Evolutionary conservation across 73 alveolate species (phyloP).

Genomic region (Tetrahymena thermophila): DNA sequence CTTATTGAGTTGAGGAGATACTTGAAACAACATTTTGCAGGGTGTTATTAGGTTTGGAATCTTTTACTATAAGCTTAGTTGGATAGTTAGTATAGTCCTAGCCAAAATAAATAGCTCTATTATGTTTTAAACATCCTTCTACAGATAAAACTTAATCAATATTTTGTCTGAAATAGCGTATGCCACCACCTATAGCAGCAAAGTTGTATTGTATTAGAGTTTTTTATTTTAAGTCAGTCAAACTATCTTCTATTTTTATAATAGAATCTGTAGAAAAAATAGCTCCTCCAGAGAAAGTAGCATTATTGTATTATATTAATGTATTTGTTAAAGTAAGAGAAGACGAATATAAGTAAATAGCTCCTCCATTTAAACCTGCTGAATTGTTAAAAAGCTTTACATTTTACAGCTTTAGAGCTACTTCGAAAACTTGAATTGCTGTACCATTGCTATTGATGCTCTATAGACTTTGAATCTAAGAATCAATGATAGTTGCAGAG

Average conservation of each 20-base stretch:
- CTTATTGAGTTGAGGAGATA: not conserved
- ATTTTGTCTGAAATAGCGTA: not conserved
- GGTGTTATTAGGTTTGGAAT: not conserved
- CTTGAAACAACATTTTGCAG: not conserved
- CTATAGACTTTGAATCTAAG: not conserved
- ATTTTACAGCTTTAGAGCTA: not conserved
- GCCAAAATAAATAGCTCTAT: not conserved
- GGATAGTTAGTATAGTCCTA: not conserved
- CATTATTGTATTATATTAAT: not conserved
- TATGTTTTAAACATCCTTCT: not conserved
- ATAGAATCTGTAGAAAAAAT: not conserved
- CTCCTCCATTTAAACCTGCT: not conserved
- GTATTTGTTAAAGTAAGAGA: not conserved
- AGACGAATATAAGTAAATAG: not conserved
- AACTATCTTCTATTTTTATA: not conserved
- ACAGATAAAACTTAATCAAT: not conserved
- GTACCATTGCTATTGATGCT: not conserved
- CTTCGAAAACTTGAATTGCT: not conserved
- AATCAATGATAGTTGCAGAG: not conserved
- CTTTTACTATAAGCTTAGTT: not conserved
- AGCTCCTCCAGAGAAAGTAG: not conserved
- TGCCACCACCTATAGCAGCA: not conserved
- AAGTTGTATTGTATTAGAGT: not conserved
- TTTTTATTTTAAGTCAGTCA: not conserved
- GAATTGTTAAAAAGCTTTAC: not conserved